Conservation (phyloP, 2,329 filamentous ascomycete genomes). For the Tolypocladium amazonense region DNA sequence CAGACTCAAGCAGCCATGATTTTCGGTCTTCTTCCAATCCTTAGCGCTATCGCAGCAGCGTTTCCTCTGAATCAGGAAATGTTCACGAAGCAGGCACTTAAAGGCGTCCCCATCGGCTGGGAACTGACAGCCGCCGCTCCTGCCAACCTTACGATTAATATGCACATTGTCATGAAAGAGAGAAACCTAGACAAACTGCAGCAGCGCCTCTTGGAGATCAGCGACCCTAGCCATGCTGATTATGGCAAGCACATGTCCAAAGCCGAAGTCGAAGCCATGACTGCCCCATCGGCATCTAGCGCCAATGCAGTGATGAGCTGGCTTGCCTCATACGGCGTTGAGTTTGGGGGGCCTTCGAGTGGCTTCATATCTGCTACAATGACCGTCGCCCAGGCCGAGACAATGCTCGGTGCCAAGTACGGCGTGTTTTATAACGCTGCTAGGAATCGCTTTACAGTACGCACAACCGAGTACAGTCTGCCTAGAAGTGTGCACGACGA, state of each 20-base stretch:
- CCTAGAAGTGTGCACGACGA: background rate
- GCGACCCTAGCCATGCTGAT: background rate
- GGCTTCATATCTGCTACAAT: background rate
- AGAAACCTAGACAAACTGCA: background rate
- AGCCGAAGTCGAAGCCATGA: background rate
- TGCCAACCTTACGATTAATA: background rate
- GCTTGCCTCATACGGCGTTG: background rate
- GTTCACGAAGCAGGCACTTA: background rate
- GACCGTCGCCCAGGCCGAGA: background rate
- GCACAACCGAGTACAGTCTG: background rate
- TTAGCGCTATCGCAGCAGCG: background rate
- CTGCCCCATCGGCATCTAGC: background rate
- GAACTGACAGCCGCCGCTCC: background rate
- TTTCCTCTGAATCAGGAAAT: background rate
- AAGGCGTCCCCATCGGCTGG: background rate
- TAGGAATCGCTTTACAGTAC: background rate
- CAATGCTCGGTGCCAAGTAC: background rate
- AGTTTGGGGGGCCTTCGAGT: background rate
- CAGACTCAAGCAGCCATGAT: background rate
- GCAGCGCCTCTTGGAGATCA: background rate
- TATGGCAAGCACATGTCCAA: background rate
- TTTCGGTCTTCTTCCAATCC: background rate
- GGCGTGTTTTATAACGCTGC: background rate
- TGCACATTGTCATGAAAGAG: background rate
- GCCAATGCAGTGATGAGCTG: background rate